Percentiles rank a stretch among this genome's conserved stretches.
Conservation (phyloP, 257 asterid genomes). For the Solanum commersonii region DNA sequence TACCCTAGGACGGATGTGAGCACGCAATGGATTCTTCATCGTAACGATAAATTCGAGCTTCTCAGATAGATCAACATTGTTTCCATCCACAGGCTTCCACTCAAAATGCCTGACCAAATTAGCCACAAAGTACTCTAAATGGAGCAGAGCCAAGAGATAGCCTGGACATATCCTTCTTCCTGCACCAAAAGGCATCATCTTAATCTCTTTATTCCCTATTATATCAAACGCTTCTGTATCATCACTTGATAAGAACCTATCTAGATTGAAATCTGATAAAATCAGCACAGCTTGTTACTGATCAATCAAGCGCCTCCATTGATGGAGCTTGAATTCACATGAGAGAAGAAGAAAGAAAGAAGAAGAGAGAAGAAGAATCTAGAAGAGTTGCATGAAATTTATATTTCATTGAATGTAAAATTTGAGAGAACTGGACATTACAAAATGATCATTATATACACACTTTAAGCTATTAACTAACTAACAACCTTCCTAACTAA, state of each 20-base stretch:
- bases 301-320: too few species aligned
- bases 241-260: constrained; percentile 7
- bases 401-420: too few species aligned
- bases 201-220: constrained; percentile 17
- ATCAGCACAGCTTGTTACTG: too few species aligned
- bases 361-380: too few species aligned
- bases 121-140: constrained; percentile 19
- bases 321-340: too few species aligned
- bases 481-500: too few species aligned
- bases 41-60: constrained; percentile 5
- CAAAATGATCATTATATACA: too few species aligned
- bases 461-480: too few species aligned
- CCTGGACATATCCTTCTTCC: constrained; percentile 23
- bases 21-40: constrained; percentile 9
- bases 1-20: constrained; percentile 6
- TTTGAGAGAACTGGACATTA: too few species aligned
- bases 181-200: constrained; percentile 28
- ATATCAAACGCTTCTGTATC: not conserved
- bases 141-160: constrained; percentile 2
- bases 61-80: constrained; percentile 10
- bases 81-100: constrained; percentile 6
- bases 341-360: too few species aligned
- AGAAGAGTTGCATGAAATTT: too few species aligned
- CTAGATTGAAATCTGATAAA: constrained; percentile 17
- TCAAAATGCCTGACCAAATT: constrained; percentile 15